Evolutionary conservation across 2,329 filamentous ascomycete genomes (phyloP), one percentile per base, ranked within the genome.

Genomic region (Fusarium oligoseptatum): DNA sequence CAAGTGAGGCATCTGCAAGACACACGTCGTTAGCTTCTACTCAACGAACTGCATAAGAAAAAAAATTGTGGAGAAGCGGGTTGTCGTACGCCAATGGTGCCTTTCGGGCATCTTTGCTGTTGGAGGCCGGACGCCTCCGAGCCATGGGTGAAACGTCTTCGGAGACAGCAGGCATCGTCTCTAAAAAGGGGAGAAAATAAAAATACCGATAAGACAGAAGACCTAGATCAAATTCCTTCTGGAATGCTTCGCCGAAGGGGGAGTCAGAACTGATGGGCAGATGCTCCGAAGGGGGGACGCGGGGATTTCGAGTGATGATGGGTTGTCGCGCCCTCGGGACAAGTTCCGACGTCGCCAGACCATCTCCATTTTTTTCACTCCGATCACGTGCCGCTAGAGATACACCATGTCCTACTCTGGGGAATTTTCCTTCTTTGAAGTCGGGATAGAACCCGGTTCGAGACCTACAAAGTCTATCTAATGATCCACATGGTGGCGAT

Each of bases 21-120:
- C 27, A 7, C 27, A 50, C 52, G 65, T 67, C 17, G 56, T 63
- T 56, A 52, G 43, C 45, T 15, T 37, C 29, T 6, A 10, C 39
- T 22, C 7, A 7, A 15, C 20, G 27, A 32, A 29, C 60, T 20
- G n/a, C 32, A 63, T 20, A 41, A 52, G 36, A 68, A 61, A 68
- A 61, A 56, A 68, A 62, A 34, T 34, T 66, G 73, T 74, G 75
- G 66, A 62, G 73, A 60, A 48, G n/a, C 20, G 10, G 34, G 56
- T 10, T n/a, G 36, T 64, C 76, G 69, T 71, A 78, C 76, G 76
- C 76, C 69, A 78, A 75, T 50, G 76, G 74, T 62, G 75, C 70
- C 60, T 78, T 78, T 15, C 76, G 76, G 5, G 73, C 67, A 66
- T 78, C 76, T 68, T 78, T 78, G 43, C 67, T 72, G 43, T 70